Percentiles rank a stretch among this genome's conserved stretches.
phyloP scores from a whole-genome alignment of 2,329 filamentous ascomycete genomes.

The Beauveria caledonica region DNA sequence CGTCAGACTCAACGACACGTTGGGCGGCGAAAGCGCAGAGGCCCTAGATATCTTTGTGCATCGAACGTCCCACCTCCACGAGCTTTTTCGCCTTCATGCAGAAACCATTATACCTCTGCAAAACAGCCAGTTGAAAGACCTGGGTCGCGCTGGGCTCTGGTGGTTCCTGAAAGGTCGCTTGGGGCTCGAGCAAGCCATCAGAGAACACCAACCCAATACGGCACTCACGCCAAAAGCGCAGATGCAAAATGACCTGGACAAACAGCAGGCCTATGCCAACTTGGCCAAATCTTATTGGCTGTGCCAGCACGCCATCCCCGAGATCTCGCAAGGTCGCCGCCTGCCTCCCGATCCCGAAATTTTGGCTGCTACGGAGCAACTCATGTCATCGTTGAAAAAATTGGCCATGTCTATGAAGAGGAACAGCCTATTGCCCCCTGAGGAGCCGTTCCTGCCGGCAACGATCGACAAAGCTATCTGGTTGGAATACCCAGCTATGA shows the following conservation, averaged over 20 bases:
- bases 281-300: constrained; percentile 84
- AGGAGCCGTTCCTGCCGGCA: constrained; percentile 62
- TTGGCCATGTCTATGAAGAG: constrained; percentile 75
- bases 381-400: constrained; percentile 61
- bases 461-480: constrained; percentile 75
- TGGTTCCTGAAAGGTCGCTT: constrained; percentile 82
- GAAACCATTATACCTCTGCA: constrained; percentile 62
- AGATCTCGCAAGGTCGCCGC: constrained; percentile 36
- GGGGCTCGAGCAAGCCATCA: constrained; percentile 63
- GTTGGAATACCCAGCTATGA: constrained; percentile 67
- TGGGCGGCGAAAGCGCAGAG: constrained; percentile 46
- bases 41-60: constrained; percentile 62
- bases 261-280: constrained; percentile 76
- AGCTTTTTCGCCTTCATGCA: constrained; percentile 69
- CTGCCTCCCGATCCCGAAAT: constrained; percentile 37
- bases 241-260: constrained; percentile 44
- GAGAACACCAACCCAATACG: constrained; percentile 37
- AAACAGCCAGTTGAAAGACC: constrained; percentile 54
- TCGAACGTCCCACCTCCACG: constrained; percentile 65
- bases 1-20: constrained; percentile 34
- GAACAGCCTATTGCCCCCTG: constrained; percentile 68
- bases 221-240: constrained; percentile 43
- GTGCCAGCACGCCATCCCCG: constrained; percentile 44
- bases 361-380: constrained; percentile 44
- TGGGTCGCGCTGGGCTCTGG: constrained; percentile 70